phyloP scores from a whole-genome alignment of 129 eudicot species.

The Ambrosia trifida region DNA sequence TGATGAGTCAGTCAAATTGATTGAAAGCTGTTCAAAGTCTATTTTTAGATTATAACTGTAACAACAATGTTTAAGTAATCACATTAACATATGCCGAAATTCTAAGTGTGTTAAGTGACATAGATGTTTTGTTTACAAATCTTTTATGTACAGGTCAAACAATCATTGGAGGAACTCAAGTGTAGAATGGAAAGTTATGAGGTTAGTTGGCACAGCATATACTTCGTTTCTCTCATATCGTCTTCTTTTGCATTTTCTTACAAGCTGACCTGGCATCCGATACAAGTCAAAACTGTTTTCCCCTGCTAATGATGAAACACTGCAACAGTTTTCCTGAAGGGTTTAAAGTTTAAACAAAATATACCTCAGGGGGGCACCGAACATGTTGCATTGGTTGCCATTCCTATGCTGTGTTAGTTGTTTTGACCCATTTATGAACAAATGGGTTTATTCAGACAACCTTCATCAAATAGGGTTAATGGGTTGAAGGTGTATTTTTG shows the following conservation, averaged over 20 bases:
- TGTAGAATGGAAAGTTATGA: slow-evolving; percentile 41
- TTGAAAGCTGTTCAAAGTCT: not conserved
- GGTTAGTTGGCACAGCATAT: slow-evolving; percentile 37
- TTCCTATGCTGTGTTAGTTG: not conserved
- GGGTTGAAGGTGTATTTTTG: not conserved
- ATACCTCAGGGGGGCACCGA: not conserved
- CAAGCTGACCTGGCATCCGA: not conserved
- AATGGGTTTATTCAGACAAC: not conserved
- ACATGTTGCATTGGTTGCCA: not conserved
- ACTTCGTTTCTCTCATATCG: not conserved
- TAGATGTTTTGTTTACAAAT: slow-evolving; percentile 1
- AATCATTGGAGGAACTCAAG: slow-evolving; percentile 52
- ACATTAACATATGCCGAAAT: not conserved
- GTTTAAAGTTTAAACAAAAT: slow-evolving; percentile 4
- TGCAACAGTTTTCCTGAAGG: not conserved
- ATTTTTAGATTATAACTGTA: not conserved
- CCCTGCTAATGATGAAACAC: not conserved
- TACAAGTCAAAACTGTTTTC: not conserved
- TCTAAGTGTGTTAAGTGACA: not conserved
- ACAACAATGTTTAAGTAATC: not conserved
- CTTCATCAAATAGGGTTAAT: not conserved
- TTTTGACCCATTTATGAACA: not conserved
- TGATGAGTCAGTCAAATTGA: not conserved
- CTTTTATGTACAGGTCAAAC: slow-evolving; percentile 53
- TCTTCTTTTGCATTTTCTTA: slow-evolving; percentile 16